These are phyloP conservation scores for Skeletonema marinoi DNA, from an alignment of 108 stramenopile species.

Conservation along the genomic window DNA sequence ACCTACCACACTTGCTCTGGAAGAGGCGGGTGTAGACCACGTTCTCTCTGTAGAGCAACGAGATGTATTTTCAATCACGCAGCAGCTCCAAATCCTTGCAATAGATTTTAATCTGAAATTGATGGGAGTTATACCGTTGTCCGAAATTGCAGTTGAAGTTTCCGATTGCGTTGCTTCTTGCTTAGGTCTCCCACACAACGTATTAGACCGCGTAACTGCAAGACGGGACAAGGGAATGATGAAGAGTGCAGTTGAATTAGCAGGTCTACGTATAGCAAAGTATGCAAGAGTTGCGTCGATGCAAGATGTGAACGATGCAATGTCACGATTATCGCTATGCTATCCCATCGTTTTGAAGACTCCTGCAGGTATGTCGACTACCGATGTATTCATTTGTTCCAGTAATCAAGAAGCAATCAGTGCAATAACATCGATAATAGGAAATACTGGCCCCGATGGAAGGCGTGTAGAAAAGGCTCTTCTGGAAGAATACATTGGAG, in stretches of 20 bases:
- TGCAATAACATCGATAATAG: conserved; percentile 18
- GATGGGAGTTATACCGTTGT: conserved; percentile 25
- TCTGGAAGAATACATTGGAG: conserved; percentile 45
- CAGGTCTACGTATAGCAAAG: conserved; percentile 43
- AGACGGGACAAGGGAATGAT: conserved; percentile 52
- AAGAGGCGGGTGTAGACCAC: conserved; percentile 10
- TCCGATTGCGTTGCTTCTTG: conserved; percentile 30
- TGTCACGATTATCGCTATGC: conserved; percentile 23
- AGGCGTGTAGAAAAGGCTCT: conserved; percentile 17
- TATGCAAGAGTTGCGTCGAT: conserved; percentile 17
- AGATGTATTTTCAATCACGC: conserved; percentile 17
- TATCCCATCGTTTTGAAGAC: conserved; percentile 48
- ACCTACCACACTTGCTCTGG: conserved; percentile 5
- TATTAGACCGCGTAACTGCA: conserved; percentile 20
- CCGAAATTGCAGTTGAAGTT: conserved; percentile 36
- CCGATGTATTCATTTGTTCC: conserved; percentile 40
- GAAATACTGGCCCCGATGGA: conserved; percentile 39
- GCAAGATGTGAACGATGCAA: conserved; percentile 10
- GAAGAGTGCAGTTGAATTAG: conserved; percentile 34
- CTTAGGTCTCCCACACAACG: conserved; percentile 32
- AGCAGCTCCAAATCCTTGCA: conserved; percentile 7
- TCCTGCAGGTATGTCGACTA: conserved; percentile 45
- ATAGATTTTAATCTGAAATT: neutral
- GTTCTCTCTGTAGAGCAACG: conserved; percentile 8
- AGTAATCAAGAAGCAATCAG: conserved; percentile 20